Conservation (phyloP, 192 early-diverging fungal genomes). For the Backusella sp. region DNA sequence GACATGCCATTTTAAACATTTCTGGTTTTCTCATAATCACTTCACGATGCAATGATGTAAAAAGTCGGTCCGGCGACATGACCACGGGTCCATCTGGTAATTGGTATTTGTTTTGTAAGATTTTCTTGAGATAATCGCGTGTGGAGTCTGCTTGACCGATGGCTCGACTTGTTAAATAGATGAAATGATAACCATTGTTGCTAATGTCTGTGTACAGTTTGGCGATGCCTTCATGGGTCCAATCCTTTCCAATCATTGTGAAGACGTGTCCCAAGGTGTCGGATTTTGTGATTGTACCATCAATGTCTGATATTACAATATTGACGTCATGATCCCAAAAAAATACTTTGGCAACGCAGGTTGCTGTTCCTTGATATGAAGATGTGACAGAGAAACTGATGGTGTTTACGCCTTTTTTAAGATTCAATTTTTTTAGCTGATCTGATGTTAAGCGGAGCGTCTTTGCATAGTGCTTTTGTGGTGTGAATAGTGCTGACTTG, state of each 20-base stretch:
- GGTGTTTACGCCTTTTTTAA: constrained; percentile 86
- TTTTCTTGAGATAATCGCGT: constrained; percentile 85
- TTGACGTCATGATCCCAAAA: constrained; percentile 80
- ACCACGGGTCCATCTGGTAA: constrained; percentile 94
- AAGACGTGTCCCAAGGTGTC: constrained; percentile 96
- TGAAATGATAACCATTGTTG: constrained; percentile 92
- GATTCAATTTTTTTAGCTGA: constrained; percentile 76
- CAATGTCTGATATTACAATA: constrained; percentile 97
- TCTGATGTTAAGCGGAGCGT: constrained; percentile 88
- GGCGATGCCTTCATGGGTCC: constrained; percentile 97
- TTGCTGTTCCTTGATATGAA: constrained; percentile 71
- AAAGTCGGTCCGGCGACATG: constrained; percentile 92
- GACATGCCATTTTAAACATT: constrained; percentile 95
- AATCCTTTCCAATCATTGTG: constrained; percentile 96
- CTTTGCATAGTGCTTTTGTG: constrained; percentile 72
- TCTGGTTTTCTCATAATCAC: constrained; percentile 94
- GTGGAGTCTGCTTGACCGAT: constrained; percentile 93
- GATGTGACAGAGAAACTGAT: constrained; percentile 87
- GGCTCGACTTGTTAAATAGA: constrained; percentile 93
- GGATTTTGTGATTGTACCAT: constrained; percentile 98
- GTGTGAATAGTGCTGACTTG: not conserved
- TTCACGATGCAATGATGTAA: constrained; percentile 91
- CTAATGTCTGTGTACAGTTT: constrained; percentile 93
- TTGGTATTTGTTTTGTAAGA: constrained; percentile 84
- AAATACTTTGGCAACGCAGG: constrained; percentile 86